Percentiles rank a stretch among this genome's conserved stretches.
Conservation (phyloP, 169 alveolate genomes). For the Cytauxzoon felis region DNA sequence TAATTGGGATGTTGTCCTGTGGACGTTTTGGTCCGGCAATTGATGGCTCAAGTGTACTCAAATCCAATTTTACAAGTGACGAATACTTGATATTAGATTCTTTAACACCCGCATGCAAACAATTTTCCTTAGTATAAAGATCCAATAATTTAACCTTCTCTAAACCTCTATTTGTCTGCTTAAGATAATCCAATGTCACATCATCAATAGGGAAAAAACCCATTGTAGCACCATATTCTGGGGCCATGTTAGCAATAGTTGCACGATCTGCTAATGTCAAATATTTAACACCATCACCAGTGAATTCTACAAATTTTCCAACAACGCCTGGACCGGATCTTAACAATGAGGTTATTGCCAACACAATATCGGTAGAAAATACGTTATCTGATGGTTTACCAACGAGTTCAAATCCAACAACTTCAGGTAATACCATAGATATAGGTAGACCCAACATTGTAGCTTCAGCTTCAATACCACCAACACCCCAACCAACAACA, state of each 20-base stretch:
- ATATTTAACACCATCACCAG: slow-evolving; percentile 85
- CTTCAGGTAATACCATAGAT: slow-evolving; percentile 94
- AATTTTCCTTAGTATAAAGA: slow-evolving; percentile 69
- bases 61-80: slow-evolving; percentile 80
- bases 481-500: slow-evolving; percentile 94
- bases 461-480: slow-evolving; percentile 99
- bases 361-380: slow-evolving; percentile 92
- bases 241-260: slow-evolving; percentile 96
- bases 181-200: slow-evolving; percentile 83
- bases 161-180: slow-evolving; percentile 85
- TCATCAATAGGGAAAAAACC: slow-evolving; percentile 94
- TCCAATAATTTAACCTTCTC: slow-evolving; percentile 82
- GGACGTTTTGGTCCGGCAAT: slow-evolving; percentile 97
- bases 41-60: slow-evolving; percentile 87
- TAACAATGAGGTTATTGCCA: slow-evolving; percentile 83
- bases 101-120: slow-evolving; percentile 51
- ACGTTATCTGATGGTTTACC: slow-evolving; percentile 82
- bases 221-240: slow-evolving; percentile 96
- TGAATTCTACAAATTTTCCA: slow-evolving; percentile 94
- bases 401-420: slow-evolving; percentile 90
- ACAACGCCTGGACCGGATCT: slow-evolving; percentile 93
- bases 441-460: slow-evolving; percentile 95
- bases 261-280: slow-evolving; percentile 91
- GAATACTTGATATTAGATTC: slow-evolving; percentile 65
- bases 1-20: slow-evolving; percentile 88